phyloP scores from a whole-genome alignment of 75 land plant genomes.

The Isoetes taiwanensis region DNA sequence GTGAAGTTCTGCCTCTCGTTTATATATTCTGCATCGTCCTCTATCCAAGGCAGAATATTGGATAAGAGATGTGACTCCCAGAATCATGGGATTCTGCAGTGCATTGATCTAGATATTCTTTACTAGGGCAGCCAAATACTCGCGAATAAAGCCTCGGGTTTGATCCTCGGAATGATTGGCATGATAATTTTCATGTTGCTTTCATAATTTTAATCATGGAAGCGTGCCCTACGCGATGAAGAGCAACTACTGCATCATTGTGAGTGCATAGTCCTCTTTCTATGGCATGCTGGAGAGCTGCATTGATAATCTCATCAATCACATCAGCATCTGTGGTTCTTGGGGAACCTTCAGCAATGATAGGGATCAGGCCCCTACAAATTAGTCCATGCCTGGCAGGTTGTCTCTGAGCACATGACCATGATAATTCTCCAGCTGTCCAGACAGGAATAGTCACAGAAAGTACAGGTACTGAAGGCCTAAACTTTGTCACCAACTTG shows the following conservation, averaged over 20 bases:
- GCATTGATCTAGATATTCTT: too few relatives aligned
- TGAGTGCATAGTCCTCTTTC: not conserved
- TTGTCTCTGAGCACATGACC: constrained; percentile 47
- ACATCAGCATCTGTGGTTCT: not conserved
- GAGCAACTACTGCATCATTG: not conserved
- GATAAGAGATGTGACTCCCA: too few relatives aligned
- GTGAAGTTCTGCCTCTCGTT: too few relatives aligned
- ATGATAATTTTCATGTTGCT: too few relatives aligned
- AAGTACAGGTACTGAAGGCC: constrained; percentile 30
- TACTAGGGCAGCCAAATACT: too few relatives aligned
- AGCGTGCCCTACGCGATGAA: not conserved
- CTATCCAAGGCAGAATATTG: too few relatives aligned
- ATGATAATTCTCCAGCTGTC: constrained; percentile 42
- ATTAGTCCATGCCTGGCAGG: constrained; percentile 38
- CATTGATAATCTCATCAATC: not conserved
- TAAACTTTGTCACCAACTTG: not conserved
- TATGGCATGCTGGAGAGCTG: not conserved
- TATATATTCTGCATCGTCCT: too few relatives aligned
- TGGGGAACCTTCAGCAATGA: not conserved
- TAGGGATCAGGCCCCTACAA: constrained; percentile 1
- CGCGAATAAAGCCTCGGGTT: too few relatives aligned
- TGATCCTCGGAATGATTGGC: too few relatives aligned
- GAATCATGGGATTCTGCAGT: too few relatives aligned
- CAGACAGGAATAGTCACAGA: constrained; percentile 54
- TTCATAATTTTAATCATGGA: constrained; percentile 2